Conservation (phyloP, 257 asterid genomes). For the Scutellaria galericulata region DNA sequence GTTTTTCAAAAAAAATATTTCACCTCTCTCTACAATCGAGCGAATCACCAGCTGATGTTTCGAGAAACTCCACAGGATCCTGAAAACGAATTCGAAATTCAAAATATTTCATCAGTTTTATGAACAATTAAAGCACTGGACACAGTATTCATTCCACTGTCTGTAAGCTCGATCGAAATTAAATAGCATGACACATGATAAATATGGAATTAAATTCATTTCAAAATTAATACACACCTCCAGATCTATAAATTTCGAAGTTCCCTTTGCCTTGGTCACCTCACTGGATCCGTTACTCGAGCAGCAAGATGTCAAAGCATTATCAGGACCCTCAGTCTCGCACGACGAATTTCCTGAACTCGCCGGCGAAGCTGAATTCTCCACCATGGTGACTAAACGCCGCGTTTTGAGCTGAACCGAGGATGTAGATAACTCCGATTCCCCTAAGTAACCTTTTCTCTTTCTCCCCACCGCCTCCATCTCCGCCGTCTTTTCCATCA, state of each 20-base stretch:
- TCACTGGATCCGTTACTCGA: constrained; percentile 56
- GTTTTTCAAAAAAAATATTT: background rate
- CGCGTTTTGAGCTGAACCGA: constrained; percentile 45
- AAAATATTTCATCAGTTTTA: constrained; percentile 18
- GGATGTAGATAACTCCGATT: constrained; percentile 40
- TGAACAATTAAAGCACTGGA: constrained; percentile 26
- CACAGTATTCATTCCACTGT: constrained; percentile 32
- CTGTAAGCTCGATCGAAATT: constrained; percentile 29
- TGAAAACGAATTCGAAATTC: constrained; percentile 43
- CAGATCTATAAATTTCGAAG: constrained; percentile 59
- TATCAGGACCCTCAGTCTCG: constrained; percentile 40
- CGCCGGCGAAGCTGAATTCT: constrained; percentile 37
- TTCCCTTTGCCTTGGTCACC: constrained; percentile 35
- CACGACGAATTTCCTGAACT: constrained; percentile 42
- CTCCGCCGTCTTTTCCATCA: constrained; percentile 36
- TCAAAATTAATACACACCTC: constrained; percentile 47
- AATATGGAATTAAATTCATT: constrained; percentile 18
- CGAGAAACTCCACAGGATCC: constrained; percentile 40
- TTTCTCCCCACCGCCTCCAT: constrained; percentile 39
- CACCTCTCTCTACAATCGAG: constrained; percentile 47
- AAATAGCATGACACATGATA: constrained; percentile 13
- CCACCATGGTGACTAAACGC: constrained; percentile 39
- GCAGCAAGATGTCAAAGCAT: constrained; percentile 46
- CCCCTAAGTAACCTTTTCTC: constrained; percentile 48
- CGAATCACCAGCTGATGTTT: constrained; percentile 43